Evolutionary conservation across 139 green algal species (phyloP).

Genomic region (Tetradesmus lagerheimii): DNA sequence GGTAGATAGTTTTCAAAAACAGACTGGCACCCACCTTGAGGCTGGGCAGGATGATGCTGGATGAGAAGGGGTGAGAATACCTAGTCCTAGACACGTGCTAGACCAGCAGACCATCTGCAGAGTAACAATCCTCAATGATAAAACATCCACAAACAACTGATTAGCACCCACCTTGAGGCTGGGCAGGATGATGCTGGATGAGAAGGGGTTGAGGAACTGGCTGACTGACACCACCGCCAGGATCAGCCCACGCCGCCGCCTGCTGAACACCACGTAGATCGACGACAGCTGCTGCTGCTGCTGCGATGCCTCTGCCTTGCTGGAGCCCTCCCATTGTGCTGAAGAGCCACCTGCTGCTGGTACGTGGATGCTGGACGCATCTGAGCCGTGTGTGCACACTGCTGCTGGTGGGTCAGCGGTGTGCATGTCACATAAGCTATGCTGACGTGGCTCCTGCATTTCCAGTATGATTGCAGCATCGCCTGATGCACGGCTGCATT

Average conservation of each 20-base stretch:
- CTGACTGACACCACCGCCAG: slow-evolving; percentile 20
- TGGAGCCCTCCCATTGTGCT: background rate
- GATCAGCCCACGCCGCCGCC: background rate
- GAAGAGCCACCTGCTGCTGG: background rate
- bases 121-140: too few species aligned
- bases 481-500: background rate
- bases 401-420: background rate
- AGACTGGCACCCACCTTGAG: background rate
- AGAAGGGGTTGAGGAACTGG: slow-evolving; percentile 28
- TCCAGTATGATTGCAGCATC: background rate
- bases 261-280: slow-evolving; percentile 10
- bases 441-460: background rate
- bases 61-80: too few species aligned
- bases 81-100: too few species aligned
- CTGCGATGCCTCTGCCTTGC: background rate
- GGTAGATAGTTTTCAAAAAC: too few species aligned
- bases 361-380: background rate
- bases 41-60: too few species aligned
- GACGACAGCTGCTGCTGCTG: background rate
- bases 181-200: background rate
- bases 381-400: background rate
- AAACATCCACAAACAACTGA: too few species aligned
- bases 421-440: background rate
- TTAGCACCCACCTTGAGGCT: background rate
- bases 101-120: too few species aligned